A percentile compares a stretch with the other conserved stretches of the same genome.
Evolutionary conservation across 257 asterid genomes (phyloP).

Genomic region (Penstemon newberryi): DNA sequence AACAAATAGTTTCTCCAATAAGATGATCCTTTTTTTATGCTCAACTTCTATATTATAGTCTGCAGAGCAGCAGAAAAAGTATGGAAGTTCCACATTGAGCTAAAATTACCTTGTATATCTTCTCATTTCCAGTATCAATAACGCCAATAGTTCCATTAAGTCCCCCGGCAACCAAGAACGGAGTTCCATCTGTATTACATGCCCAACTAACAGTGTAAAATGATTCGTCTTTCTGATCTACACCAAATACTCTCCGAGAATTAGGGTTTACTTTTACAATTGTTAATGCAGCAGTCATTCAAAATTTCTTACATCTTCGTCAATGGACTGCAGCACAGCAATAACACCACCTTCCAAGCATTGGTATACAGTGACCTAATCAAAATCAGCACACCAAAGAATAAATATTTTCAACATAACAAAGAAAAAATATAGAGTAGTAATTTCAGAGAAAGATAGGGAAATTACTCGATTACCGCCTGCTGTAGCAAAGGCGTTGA

Average conservation of each 20-base stretch:
- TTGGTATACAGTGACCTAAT: slow-evolving; percentile 90
- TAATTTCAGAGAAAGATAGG: no score
- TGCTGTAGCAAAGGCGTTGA: slow-evolving; percentile 88
- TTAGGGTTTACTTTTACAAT: neutral
- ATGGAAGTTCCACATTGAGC: neutral
- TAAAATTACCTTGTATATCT: slow-evolving; percentile 69
- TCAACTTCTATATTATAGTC: no score
- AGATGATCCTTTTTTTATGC: no score
- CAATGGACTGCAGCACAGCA: slow-evolving; percentile 95
- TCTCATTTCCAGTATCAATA: slow-evolving; percentile 86
- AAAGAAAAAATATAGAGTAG: no score
- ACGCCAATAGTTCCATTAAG: slow-evolving; percentile 83
- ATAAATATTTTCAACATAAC: neutral
- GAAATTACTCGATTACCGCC: slow-evolving; percentile 73
- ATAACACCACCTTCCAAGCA: slow-evolving; percentile 89
- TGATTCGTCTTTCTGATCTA: slow-evolving; percentile 92
- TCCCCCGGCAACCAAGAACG: slow-evolving; percentile 93
- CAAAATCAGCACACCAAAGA: neutral
- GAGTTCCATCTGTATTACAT: slow-evolving; percentile 77
- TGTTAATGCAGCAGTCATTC: no score
- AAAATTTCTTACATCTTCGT: slow-evolving; percentile 73
- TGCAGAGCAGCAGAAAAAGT: no score
- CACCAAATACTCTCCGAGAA: slow-evolving; percentile 41
- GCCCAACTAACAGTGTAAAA: slow-evolving; percentile 99
- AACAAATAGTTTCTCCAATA: no score